phyloP scores from a whole-genome alignment of 805 yeast species.

The Clavispora fructus region DNA sequence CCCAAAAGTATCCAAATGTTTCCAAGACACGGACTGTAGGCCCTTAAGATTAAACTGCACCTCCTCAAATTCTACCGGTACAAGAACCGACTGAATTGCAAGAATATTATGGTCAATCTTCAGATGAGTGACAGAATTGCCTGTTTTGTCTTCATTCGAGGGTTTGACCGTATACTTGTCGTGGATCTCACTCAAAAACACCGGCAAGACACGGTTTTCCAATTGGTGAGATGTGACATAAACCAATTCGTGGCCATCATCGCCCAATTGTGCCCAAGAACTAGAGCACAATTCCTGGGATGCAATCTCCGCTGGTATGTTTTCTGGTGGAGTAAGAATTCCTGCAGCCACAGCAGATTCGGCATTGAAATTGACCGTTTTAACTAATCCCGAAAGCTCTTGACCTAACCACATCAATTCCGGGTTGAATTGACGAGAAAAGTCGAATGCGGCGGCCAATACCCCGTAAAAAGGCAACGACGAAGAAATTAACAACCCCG shows the following conservation, averaged over 20 bases:
- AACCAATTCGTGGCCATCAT: conserved; percentile 20
- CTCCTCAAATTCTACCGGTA: conserved; percentile 19
- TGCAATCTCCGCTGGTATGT: conserved; percentile 15
- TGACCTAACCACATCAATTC: conserved; percentile 34
- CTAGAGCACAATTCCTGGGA: conserved; percentile 32
- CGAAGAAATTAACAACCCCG: conserved; percentile 25
- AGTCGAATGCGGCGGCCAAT: conserved; percentile 17
- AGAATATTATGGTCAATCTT: conserved; percentile 17
- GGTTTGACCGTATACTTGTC: conserved; percentile 11
- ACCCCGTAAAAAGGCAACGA: conserved; percentile 21
- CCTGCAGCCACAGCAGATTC: conserved; percentile 26
- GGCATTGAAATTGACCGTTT: conserved; percentile 19
- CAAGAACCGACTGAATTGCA: conserved; percentile 17
- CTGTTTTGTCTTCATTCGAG: conserved; percentile 1
- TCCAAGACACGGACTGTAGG: conserved; percentile 28
- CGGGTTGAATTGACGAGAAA: conserved; percentile 8
- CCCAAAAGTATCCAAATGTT: conserved; percentile 11
- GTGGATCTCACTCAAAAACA: conserved; percentile 12
- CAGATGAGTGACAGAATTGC: conserved; percentile 6
- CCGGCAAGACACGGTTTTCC: conserved; percentile 22
- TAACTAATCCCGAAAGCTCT: conserved; percentile 22
- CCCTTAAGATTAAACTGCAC: conserved; percentile 13
- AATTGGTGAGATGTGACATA: conserved; percentile 33
- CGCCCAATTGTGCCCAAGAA: conserved; percentile 33
- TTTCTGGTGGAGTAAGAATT: conserved; percentile 23